These are phyloP conservation scores for Hymenoscyphus occultus DNA, from an alignment of 2,329 filamentous ascomycete genomes.

Conservation along the genomic window DNA sequence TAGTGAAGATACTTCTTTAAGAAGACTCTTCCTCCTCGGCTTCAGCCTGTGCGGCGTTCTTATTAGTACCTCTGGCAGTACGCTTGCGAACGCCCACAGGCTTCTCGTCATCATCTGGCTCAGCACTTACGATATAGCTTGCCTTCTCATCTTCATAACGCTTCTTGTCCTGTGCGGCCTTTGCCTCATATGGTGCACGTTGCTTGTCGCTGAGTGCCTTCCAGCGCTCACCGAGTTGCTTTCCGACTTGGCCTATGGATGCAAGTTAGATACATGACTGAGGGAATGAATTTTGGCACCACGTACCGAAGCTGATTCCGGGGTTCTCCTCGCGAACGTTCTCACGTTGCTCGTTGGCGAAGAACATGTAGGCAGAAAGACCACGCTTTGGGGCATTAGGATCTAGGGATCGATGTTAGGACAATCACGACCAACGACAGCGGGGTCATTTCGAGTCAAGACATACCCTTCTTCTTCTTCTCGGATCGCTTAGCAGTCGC, in stretches of 20 bases:
- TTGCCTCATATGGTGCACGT: slow-evolving; percentile 89
- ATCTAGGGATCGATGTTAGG: slow-evolving; percentile 59
- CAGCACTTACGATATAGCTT: slow-evolving; percentile 74
- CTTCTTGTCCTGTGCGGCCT: slow-evolving; percentile 98
- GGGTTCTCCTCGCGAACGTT: slow-evolving; percentile 98
- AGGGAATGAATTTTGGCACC: slow-evolving; percentile 36
- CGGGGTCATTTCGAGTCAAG: neutral
- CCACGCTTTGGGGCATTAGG: slow-evolving; percentile 96
- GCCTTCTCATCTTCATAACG: slow-evolving; percentile 98
- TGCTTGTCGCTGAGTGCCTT: slow-evolving; percentile 95
- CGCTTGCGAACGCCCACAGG: slow-evolving; percentile 22
- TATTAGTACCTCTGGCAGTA: slow-evolving; percentile 34
- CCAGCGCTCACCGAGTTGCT: slow-evolving; percentile 97
- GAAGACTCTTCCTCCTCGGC: slow-evolving; percentile 54
- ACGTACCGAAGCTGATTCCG: slow-evolving; percentile 83
- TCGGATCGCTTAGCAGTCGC: slow-evolving; percentile 58
- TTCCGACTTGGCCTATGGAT: slow-evolving; percentile 80
- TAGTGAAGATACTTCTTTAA: slow-evolving; percentile 24
- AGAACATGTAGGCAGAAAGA: slow-evolving; percentile 99
- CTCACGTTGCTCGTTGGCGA: slow-evolving; percentile 98
- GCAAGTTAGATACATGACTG: slow-evolving; percentile 17
- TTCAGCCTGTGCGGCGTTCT: slow-evolving; percentile 46
- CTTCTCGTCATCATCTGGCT: slow-evolving; percentile 4
- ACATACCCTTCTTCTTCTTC: slow-evolving; percentile 72
- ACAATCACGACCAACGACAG: slow-evolving; percentile 8